These are phyloP conservation scores for Phallus indusiatus DNA, from an alignment of 768 basidiomycete genomes.

Conservation along the genomic window DNA sequence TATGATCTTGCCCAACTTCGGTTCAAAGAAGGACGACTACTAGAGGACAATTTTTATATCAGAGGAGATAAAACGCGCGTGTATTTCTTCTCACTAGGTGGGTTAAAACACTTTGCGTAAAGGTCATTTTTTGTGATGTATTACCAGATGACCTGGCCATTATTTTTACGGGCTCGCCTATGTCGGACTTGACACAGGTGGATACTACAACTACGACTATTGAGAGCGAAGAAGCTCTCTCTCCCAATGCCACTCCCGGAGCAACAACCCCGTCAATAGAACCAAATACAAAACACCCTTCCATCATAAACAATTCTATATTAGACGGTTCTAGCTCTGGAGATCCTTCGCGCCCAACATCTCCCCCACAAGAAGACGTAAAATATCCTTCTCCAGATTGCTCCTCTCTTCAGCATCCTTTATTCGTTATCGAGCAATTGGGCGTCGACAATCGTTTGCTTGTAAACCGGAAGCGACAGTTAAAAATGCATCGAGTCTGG, in stretches of 20 bases:
- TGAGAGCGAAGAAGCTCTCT: conserved; percentile 1
- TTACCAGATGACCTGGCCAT: conserved; percentile 64
- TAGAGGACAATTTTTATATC: conserved; percentile 93
- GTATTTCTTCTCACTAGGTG: conserved; percentile 90
- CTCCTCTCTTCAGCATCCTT: conserved; percentile 37
- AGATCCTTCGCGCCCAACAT: neutral
- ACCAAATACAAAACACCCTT: neutral
- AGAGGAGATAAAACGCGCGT: conserved; percentile 96
- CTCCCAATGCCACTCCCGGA: neutral
- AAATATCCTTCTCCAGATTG: conserved; percentile 21
- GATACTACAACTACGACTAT: conserved; percentile 2
- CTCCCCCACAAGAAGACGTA: conserved; percentile 5
- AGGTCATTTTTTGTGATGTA: conserved; percentile 9
- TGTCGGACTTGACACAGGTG: neutral
- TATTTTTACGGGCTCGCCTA: conserved; percentile 60
- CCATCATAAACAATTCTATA: conserved; percentile 18
- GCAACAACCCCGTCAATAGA: neutral
- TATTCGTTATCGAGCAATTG: conserved; percentile 76
- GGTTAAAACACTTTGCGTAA: neutral
- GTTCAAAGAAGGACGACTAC: conserved; percentile 78
- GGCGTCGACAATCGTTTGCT: conserved; percentile 85
- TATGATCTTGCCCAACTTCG: conserved; percentile 91
- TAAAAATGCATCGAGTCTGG: conserved; percentile 98
- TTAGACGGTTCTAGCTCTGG: neutral
- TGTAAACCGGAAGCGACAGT: conserved; percentile 86